Evolutionary conservation across 768 basidiomycete genomes (phyloP).

Genomic region (Rhodotorula paludigena): DNA sequence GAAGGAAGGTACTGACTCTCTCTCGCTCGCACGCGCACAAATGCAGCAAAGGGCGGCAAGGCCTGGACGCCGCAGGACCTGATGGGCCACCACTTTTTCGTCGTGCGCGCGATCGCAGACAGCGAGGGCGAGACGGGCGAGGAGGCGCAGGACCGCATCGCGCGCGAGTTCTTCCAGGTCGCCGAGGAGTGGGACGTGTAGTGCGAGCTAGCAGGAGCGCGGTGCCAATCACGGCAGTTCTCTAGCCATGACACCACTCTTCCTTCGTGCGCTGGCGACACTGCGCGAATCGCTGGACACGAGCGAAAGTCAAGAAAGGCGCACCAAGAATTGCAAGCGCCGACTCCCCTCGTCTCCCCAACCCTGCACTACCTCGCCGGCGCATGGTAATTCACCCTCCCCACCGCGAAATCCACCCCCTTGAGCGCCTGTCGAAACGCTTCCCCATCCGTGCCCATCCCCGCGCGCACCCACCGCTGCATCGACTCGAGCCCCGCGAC

Average conservation of each 20-base stretch:
- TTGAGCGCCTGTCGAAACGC: not conserved
- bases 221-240: no score
- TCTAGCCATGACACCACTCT: no score
- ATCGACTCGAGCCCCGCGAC: not conserved
- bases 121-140: conserved; percentile 69
- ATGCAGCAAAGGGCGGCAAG: conserved; percentile 23
- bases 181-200: conserved; percentile 60
- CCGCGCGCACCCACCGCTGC: not conserved
- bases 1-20: not conserved
- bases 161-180: conserved; percentile 74
- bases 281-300: not conserved
- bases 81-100: conserved; percentile 47
- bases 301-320: no score
- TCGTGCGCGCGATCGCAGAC: conserved; percentile 56
- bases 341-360: no score
- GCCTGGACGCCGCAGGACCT: conserved; percentile 43
- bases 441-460: not conserved
- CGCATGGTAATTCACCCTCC: no score
- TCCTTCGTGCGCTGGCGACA: no score
- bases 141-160: conserved; percentile 75
- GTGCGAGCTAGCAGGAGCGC: no score
- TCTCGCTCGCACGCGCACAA: not conserved
- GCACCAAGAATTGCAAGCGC: no score
- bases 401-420: not conserved
- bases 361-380: no score